These are phyloP conservation scores for Ophiostoma australiae DNA, from an alignment of 2,329 filamentous ascomycete species.

Conservation along the genomic window DNA sequence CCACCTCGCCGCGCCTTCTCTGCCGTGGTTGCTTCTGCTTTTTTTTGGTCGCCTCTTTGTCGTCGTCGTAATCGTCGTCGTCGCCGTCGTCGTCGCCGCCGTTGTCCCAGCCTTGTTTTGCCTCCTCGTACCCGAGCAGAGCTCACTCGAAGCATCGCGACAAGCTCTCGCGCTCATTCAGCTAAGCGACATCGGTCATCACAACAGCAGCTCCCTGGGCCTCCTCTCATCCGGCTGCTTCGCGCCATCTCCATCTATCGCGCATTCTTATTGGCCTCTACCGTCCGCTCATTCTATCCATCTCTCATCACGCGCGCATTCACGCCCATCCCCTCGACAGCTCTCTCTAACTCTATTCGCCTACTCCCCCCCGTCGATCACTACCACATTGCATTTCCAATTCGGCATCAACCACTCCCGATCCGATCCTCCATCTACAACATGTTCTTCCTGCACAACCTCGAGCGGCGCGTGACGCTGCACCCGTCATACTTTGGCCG, in stretches of 20 bases:
- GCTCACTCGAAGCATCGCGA: not conserved
- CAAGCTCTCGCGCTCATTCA: not conserved
- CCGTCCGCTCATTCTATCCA: not conserved
- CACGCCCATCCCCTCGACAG: not conserved
- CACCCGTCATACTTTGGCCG: conserved; percentile 96
- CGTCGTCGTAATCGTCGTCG: not conserved
- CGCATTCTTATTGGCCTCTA: not conserved
- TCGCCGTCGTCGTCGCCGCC: not conserved
- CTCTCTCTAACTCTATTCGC: not conserved
- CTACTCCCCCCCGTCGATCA: not conserved
- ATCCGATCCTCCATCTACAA: conserved; percentile 25
- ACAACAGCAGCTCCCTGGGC: not conserved
- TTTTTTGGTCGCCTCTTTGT: not conserved
- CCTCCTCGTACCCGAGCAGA: not conserved
- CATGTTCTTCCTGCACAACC: conserved; percentile 98
- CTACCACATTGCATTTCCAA: not conserved
- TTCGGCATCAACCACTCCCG: no score
- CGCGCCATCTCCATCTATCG: not conserved
- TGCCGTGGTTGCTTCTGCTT: not conserved
- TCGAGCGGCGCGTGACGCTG: conserved; percentile 89
- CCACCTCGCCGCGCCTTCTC: not conserved
- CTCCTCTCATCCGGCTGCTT: not conserved
- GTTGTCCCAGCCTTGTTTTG: not conserved
- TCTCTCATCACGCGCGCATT: not conserved
- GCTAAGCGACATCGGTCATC: not conserved